These are phyloP conservation scores for Pythium periplocum DNA, from an alignment of 352 stramenopile genomes.

Conservation along the genomic window DNA sequence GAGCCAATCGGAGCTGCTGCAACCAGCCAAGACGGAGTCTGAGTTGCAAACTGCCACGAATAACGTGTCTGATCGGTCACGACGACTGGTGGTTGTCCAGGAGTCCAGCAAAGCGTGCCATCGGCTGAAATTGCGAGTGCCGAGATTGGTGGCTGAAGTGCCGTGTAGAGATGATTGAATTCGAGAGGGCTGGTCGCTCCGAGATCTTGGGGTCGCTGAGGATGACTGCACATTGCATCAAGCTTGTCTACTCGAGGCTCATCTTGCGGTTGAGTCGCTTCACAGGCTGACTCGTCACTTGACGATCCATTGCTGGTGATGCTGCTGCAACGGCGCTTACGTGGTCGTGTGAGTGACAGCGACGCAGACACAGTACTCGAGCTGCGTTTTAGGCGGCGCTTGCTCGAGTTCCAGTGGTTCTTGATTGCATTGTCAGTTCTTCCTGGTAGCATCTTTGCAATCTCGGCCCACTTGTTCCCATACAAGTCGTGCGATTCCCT, in stretches of 20 bases:
- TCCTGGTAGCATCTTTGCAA: slow-evolving; percentile 84
- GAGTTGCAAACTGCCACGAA: slow-evolving; percentile 13
- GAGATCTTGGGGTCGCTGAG: slow-evolving; percentile 3
- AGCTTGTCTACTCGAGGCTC: background rate
- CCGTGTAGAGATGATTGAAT: slow-evolving; percentile 3
- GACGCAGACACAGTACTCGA: slow-evolving; percentile 4
- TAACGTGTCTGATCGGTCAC: slow-evolving; percentile 2
- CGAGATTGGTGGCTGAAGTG: background rate
- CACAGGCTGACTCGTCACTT: slow-evolving; percentile 5
- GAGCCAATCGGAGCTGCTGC: background rate
- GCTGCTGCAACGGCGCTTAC: slow-evolving; percentile 17
- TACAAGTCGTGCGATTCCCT: slow-evolving; percentile 69
- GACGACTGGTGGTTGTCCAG: slow-evolving; percentile 10
- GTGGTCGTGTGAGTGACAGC: background rate
- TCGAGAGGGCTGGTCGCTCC: slow-evolving; percentile 6
- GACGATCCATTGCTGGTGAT: slow-evolving; percentile 8
- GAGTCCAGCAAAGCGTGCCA: slow-evolving; percentile 11
- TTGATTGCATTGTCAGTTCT: slow-evolving; percentile 91
- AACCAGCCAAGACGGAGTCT: slow-evolving; percentile 9
- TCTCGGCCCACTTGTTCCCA: slow-evolving; percentile 90
- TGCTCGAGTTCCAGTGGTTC: slow-evolving; percentile 91
- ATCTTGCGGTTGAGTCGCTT: too few species aligned
- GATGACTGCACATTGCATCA: background rate
- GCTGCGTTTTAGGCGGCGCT: slow-evolving; percentile 61
- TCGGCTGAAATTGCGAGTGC: slow-evolving; percentile 9